Evolutionary conservation across 1,284 basidiomycete species (phyloP), one percentile per base, ranked within the genome.

Genomic region (Cryptococcus floricola): DNA sequence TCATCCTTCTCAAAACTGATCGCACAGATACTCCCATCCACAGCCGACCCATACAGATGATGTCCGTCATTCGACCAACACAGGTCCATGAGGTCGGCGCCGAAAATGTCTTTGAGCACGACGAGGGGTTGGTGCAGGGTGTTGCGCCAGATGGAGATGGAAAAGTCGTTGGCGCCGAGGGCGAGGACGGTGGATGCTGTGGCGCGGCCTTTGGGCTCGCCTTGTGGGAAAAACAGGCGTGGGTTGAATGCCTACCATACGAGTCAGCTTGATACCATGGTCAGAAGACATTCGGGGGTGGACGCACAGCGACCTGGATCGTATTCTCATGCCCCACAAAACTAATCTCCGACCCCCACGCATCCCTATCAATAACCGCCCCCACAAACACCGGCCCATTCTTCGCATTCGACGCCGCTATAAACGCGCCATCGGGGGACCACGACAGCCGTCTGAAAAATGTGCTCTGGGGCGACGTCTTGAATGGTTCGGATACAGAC

Each of bases 301-400:
- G 46, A 71, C 87, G 68, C 69, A 90, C 90, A 18, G 91, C 89
- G 47, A 96, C 93, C 78, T 96, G 89, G n/a, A 98, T 88, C 0
- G 93, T 95, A 68, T 98, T 96, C 73, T 95, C 91, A 70, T 99
- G 95, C 0, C 95, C 95, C 43, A 98, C 94, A 52, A 99, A 82
- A 62, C 88, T 92, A 51, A 94, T 92, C 57, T 93, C 88, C 7
- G 88, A 88, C 2, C 85, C 85, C 92, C 91, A 96, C 18, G 85
- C 82, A 48, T 87, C 86, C 34, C 95, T 82, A 6, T 89, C 87
- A 61, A 98, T 92, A 27, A 98, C 91, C 12, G 91, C 91, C 3
- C 94, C 93, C 48, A 97, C 95, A 74, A 98, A 99, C 8, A 98
- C 93, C 53, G 92, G 94, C 4, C 93, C 93, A 73, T 96, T 98